Base-by-base conservation (phyloP, 2,329 filamentous ascomycete genomes). In the Ambrosiella beaveri region DNA sequence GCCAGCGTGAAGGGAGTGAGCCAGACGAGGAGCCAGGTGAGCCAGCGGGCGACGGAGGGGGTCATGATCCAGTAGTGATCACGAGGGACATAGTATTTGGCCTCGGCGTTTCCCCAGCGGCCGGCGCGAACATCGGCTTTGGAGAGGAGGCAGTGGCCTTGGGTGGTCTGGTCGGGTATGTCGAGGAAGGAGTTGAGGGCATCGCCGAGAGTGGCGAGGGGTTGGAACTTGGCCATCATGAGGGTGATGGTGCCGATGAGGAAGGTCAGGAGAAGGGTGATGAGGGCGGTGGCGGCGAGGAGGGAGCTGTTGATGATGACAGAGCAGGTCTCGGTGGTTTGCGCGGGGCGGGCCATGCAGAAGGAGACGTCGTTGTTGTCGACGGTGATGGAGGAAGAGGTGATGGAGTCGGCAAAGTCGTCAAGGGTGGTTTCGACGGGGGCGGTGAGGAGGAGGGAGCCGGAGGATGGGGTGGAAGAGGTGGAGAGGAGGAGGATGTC, bases 161-260 rank as follows among this genome's bases (percentile, higher is more conserved):
- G 67, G 0, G 75, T 77, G 1, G 68, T 69, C 1, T 65, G 64
- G 63, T 78, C 75, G 0, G 74, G 71, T 1, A 70, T 67, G 11
- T 66, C 65, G 51, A 78, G 70, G 58, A 78, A 78, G 1, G 75
- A 77, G 4, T 70, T 64, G n/a, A 78, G 66, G 36, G 73, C 73
- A 61, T 78, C 76, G 38, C 75, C 75, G 2, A 78, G 67, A 0
- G 75, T 77, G 13, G 73, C 71, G 3, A 78, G 69, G 0, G 74
- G 75, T 13, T 66, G 65, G 62, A 74, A 72, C 15, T 65, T 65
- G 59, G 64, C 67, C 64, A 50, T 72, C 49, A 71, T 61, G 1
- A 70, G 65, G 61, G 74, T 72, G 2, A 72, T 66, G 2, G 72
- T 68, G 19, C 69, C 66, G 40, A 68, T 63, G 49, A 68, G 68